Evolutionary conservation across 164 flowering plant species (phyloP), one percentile per base, ranked within the genome.

Genomic region (Hamamelis virginiana): DNA sequence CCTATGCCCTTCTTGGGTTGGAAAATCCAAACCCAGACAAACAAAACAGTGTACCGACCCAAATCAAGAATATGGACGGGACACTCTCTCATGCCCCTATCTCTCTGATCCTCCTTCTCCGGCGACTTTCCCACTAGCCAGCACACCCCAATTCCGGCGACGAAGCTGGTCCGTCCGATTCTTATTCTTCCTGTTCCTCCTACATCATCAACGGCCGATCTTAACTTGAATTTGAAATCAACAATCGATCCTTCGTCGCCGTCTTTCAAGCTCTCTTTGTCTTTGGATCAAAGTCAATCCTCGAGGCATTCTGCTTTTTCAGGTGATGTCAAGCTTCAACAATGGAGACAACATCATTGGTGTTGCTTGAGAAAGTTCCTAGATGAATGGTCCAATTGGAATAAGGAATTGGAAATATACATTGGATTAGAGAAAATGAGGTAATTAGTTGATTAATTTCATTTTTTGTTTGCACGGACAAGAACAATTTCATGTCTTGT

Each of bases 331-430:
- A 56, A 55, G 66, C 68, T 76, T 83, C 68, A 72, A 27, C 59
- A 80, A 80, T 69, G 78, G 83, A 1, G 86, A 85, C 61, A 68
- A 69, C 74, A 75, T 81, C 62, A 83, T 85, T 51, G 67, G 76
- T 41, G 85, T 81, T 56, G 80, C 80, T 41, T 85, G 66, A 75
- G 43, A 28, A 18, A 65, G 28, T 6, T 43, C 43, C 14, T 12
- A 16, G 62, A 67, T 59, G 26, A 65, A n/a, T 38, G 22, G 5
- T 51, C 43, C 8, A 45, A 55, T 9, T n/a, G 13, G 58, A 15
- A 21, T 56, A 23, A 41, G 28, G 15, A 33, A 55, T 62, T 23
- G 50, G 69, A 22, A 59, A 43, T 33, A n/a, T n/a, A n/a, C n/a
- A n/a, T 3, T 23, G 75, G 69, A 4, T 44, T 28, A 66, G 74